Base-by-base conservation (phyloP, 805 yeast genomes). In the Saturnispora besseyi region DNA sequence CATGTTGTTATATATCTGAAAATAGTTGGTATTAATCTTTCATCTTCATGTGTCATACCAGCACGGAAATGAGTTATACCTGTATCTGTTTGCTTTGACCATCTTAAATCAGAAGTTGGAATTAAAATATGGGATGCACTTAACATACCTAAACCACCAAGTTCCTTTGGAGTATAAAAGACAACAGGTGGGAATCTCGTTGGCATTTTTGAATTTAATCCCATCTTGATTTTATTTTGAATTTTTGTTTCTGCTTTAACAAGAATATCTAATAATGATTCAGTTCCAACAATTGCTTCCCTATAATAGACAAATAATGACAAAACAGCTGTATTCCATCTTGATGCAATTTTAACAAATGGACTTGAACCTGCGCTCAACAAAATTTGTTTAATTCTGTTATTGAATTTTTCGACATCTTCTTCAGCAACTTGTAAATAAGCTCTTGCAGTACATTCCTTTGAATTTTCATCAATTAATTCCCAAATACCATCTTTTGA, bases 121-220 rank as follows among this genome's bases (percentile, higher is more conserved):
- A 93, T 93, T 54, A 93, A 71, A 45, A 93, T 87, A 63, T 93
- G 99, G 12, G 96, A 87, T 0, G 98, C 98, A 72, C 96, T 87
- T 26, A 93, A 71, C 99, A 93, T 93, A 26, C 99, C 99, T 41
- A 93, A 70, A 41, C 99, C 99, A 46, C 99, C 99, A 3, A 93
- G 69, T 63, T 93, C 99, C 58, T 90, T 91, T 0, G 99, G 99
- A 0, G 99, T 89, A 63, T 93, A 93, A 60, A 93, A 93, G 0
- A 93, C 99, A 3, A 97, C 97, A 0, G 99, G 99, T 3, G 99
- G 99, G 68, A 93, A 93, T 50, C 99, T 74, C 0, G 96, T 82
- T 0, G 99, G 99, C 99, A 93, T 93, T 66, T 93, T 93, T 12
- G 98, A 91, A 60, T 93, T 93, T 53, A 93, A 73, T 0, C 99